These are phyloP conservation scores for Artemisia argyi DNA, from an alignment of 129 eudicot genomes.

Conservation along the genomic window DNA sequence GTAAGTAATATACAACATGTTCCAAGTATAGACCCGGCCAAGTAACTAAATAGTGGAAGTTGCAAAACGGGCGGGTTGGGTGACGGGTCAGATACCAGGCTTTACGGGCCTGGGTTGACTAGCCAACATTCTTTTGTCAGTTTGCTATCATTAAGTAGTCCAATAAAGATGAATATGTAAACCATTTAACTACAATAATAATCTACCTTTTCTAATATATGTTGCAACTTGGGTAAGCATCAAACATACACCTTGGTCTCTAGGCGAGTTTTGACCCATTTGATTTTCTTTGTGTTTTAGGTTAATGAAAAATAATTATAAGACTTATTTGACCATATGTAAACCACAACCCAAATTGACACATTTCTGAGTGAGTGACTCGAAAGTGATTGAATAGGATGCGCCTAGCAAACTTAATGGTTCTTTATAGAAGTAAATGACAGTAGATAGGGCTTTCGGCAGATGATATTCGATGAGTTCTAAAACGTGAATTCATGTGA, in stretches of 20 bases:
- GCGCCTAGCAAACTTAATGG: background rate
- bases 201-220: background rate
- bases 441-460: background rate
- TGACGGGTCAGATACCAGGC: background rate
- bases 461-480: too few species aligned
- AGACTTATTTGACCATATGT: background rate
- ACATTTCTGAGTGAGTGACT: background rate
- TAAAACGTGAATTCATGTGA: too few species aligned
- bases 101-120: background rate
- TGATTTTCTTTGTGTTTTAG: background rate
- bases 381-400: background rate
- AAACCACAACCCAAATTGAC: background rate
- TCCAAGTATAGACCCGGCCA: background rate
- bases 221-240: background rate
- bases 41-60: background rate
- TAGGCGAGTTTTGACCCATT: background rate
- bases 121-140: background rate
- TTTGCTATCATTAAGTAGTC: background rate
- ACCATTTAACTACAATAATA: background rate
- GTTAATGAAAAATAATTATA: too few species aligned
- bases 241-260: too few species aligned
- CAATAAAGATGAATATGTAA: background rate
- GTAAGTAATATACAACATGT: too few species aligned
- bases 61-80: background rate
- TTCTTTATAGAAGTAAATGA: background rate